These are phyloP conservation scores for Talaromyces trachyspermus DNA, from an alignment of 495 filamentous ascomycete genomes.

Conservation along the genomic window DNA sequence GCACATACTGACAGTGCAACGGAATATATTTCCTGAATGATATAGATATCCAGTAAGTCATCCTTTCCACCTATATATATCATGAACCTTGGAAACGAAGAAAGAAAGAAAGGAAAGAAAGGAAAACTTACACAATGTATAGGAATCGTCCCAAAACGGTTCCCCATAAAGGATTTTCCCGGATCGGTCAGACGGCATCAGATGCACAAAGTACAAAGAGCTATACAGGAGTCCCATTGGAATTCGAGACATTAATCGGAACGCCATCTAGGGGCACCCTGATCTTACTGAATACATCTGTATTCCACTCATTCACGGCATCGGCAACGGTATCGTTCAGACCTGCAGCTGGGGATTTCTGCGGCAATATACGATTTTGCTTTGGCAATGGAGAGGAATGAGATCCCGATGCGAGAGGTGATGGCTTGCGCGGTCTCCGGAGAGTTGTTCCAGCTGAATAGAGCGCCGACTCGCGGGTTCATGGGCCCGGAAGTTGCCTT, in stretches of 20 bases:
- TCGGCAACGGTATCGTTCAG: constrained; percentile 41
- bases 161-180: constrained; percentile 72
- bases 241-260: constrained; percentile 51
- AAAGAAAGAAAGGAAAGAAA: background rate
- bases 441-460: constrained; percentile 26
- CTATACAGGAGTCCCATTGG: constrained; percentile 61
- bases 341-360: constrained; percentile 50
- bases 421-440: constrained; percentile 21
- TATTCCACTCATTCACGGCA: constrained; percentile 49
- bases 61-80: no score
- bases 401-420: constrained; percentile 58
- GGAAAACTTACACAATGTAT: constrained; percentile 26
- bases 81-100: no score
- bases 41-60: no score
- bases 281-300: constrained; percentile 55
- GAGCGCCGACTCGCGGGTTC: constrained; percentile 28
- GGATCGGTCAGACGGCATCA: constrained; percentile 66
- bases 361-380: constrained; percentile 43
- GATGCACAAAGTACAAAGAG: constrained; percentile 59
- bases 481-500: constrained; percentile 26
- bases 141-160: constrained; percentile 62
- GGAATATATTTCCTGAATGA: constrained; percentile 25
- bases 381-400: constrained; percentile 25
- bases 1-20: constrained; percentile 45
- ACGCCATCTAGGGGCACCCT: constrained; percentile 46